These are phyloP conservation scores for Alternaria brassicicola DNA, from an alignment of 2,329 filamentous ascomycete species.

Conservation along the genomic window DNA sequence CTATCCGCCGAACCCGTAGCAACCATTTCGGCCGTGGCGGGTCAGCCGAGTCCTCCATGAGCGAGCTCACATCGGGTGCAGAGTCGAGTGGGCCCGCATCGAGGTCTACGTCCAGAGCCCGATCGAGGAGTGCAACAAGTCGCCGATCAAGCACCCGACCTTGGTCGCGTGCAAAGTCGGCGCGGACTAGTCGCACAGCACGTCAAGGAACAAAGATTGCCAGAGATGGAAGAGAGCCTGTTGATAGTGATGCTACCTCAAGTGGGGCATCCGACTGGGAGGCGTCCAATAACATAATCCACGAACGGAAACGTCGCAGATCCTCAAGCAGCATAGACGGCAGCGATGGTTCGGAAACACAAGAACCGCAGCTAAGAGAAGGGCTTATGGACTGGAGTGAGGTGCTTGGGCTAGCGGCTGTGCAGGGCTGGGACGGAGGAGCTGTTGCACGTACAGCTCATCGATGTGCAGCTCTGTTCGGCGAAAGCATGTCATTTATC, in stretches of 20 bases:
- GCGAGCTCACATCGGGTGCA: conserved; percentile 36
- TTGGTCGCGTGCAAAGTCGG: conserved; percentile 16
- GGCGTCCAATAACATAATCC: background rate
- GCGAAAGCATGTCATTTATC: conserved; percentile 70
- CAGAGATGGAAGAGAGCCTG: background rate
- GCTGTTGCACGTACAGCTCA: conserved; percentile 72
- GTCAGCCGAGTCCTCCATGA: conserved; percentile 38
- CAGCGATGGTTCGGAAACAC: conserved; percentile 16
- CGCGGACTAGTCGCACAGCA: background rate
- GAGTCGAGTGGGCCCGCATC: conserved; percentile 27
- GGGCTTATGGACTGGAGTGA: conserved; percentile 75
- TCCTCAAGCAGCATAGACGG: conserved; percentile 16
- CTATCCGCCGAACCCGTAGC: conserved; percentile 71
- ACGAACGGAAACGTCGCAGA: conserved; percentile 19
- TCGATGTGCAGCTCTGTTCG: conserved; percentile 78
- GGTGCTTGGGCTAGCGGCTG: conserved; percentile 76
- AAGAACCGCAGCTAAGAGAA: conserved; percentile 17
- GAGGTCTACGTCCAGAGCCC: conserved; percentile 21
- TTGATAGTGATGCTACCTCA: conserved; percentile 25
- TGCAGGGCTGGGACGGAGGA: conserved; percentile 69
- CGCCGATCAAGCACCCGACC: conserved; percentile 15
- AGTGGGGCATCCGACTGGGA: conserved; percentile 43
- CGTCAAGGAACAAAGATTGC: background rate
- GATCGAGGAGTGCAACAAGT: conserved; percentile 15
- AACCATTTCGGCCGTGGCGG: conserved; percentile 50